Percentiles rank a stretch among this genome's conserved stretches.
Conservation (phyloP, 495 filamentous ascomycete species). For the Lasiosphaeria hispida region DNA sequence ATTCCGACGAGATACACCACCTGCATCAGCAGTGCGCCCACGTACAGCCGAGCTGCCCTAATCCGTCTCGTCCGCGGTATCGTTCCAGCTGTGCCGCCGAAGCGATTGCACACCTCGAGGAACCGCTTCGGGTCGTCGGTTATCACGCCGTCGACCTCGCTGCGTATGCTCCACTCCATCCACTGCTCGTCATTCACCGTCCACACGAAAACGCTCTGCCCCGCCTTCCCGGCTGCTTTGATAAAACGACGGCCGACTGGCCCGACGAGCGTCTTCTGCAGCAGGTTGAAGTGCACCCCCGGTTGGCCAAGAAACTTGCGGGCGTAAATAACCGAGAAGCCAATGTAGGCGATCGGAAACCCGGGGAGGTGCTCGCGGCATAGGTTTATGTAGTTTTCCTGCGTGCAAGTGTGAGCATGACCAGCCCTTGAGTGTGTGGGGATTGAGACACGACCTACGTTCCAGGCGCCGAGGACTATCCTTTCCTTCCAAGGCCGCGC, state of each 20-base stretch:
- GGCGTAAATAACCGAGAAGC: conserved; percentile 66
- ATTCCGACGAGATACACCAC: conserved; percentile 11
- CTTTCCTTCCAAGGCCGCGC: conserved; percentile 64
- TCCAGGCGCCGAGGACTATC: conserved; percentile 78
- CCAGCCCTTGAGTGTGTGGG: background rate
- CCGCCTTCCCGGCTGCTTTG: conserved; percentile 50
- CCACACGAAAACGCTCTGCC: conserved; percentile 70
- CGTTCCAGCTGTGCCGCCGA: background rate
- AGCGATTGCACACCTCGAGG: conserved; percentile 40
- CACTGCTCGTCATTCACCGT: conserved; percentile 73
- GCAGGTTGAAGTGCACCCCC: conserved; percentile 70
- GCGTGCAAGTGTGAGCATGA: conserved; percentile 3
- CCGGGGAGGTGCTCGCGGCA: conserved; percentile 59
- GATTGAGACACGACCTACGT: conserved; percentile 42
- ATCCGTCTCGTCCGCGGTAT: background rate
- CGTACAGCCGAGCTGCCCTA: conserved; percentile 15
- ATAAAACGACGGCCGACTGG: conserved; percentile 63
- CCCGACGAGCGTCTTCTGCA: conserved; percentile 62
- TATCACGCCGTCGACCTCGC: conserved; percentile 52
- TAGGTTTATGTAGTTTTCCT: conserved; percentile 62
- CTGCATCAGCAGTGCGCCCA: conserved; percentile 22
- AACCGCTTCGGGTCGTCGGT: conserved; percentile 56
- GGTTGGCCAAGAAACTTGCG: conserved; percentile 62
- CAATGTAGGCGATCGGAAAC: conserved; percentile 70
- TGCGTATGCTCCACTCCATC: conserved; percentile 68